Evolutionary conservation across 2,329 filamentous ascomycete species (phyloP), one percentile per base, ranked within the genome.

Genomic region (Phialophora expanda): DNA sequence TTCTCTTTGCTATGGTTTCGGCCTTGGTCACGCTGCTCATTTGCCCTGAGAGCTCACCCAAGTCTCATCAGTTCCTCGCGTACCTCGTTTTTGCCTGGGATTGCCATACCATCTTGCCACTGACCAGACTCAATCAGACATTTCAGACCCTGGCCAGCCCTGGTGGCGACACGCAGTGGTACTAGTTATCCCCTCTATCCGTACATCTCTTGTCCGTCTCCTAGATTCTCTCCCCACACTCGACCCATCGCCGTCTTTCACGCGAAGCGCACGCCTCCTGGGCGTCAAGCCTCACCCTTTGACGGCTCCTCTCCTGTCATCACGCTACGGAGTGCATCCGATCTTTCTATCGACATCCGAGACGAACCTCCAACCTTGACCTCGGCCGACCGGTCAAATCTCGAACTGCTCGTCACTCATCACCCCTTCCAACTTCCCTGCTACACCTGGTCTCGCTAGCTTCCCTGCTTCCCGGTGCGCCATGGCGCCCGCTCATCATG

Each of bases 401-500:
- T 60, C 28, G 38, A 59, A 50, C 59, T 44, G 48, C 63, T 50
- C 34, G 32, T 56, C 51, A 54, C 50, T 20, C 53, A n/a, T 55
- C 53, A 55, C 62, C 63, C 60, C 60, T 58, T 68, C 59, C 60
- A 62, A 63, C 57, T 62, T 67, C 53, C 61, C 56, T 67, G 62
- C 61, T 62, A 50, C 62, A 55, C 58, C 56, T 57, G 51, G 56
- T 38, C 56, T 34, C 56, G 50, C 56, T 54, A 41, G 30, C 24
- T 57, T 30, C 65, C 65, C 61, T 63, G 64, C 46, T 46, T 55
- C 57, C 58, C 55, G 50, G 56, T 14, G 59, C 67, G 65, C 65
- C 61, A 69, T 67, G 67, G 65, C 67, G 58, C 66, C 62, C 50
- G 38, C 58, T 53, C 59, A 54, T 46, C 60, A 65, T 60, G 60